Evolutionary conservation across 192 early-diverging fungal genomes (phyloP), one percentile per base, ranked within the genome.

Genomic region (Radiomyces spectabilis): DNA sequence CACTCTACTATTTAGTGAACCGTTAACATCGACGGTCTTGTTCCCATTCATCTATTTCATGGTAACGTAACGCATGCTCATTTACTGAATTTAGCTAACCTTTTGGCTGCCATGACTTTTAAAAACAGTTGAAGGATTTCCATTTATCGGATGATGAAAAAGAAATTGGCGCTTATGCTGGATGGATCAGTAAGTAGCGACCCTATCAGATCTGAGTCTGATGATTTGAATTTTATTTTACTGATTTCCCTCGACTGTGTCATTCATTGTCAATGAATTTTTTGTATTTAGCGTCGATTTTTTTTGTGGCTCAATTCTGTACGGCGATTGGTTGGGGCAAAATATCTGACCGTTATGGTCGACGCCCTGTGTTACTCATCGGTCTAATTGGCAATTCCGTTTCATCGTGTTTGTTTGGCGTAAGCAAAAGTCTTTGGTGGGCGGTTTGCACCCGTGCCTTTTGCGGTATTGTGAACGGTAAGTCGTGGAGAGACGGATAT

Each of bases 21-120:
- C 88, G 16, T 64, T 88, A 48, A 83, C 82, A 44, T 81, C 79
- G 25, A 75, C 81, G 15, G 77, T 90, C 35, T 55, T 88, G 38
- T 80, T 91, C 44, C 90, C 90, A 6, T 95, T 95, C 63, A 80
- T 90, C 2, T 92, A 91, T 55, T 88, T 92, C 51, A 86, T 87
- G 83, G 83, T 86, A 58, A 35, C 33, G 13, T 35, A 35, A 35
- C 5, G 13, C 13, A 35, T 8, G 33, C 5, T 35, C 13, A 35
- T 35, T 35, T 5, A 35, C 29, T 35, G 15, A 15, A 2, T 50
- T 27, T 35, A 24, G 18, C 18, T 27, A 21, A 19, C 7, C 35
- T 45, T 41, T 22, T 19, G 18, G 26, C 24, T 18, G 8, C 24
- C 49, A 18, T 33, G n/a, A 18, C 34, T 30, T 32, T 38, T 52